A percentile compares a stretch with the other conserved stretches of the same genome.
These are phyloP conservation scores for Parsonsia alboflavescens DNA, from an alignment of 257 asterid genomes.

Conservation along the genomic window DNA sequence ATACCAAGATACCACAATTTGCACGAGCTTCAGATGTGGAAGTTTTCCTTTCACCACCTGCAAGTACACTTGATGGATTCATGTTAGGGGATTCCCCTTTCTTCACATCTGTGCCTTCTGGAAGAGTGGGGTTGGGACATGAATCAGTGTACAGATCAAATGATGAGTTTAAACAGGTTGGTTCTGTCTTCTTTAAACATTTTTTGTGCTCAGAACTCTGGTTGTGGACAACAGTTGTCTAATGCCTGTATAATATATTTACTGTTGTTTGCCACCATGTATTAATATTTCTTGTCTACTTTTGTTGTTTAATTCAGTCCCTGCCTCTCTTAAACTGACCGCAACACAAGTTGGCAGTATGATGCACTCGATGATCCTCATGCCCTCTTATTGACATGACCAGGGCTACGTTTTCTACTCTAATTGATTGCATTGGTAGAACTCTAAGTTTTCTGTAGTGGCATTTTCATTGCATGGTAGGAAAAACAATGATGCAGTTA, in stretches of 20 bases:
- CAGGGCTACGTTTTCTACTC: background rate
- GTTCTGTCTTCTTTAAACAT: slow-evolving; percentile 16
- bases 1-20: slow-evolving; percentile 94
- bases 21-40: slow-evolving; percentile 98
- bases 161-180: slow-evolving; percentile 93
- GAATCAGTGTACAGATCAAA: slow-evolving; percentile 89
- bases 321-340: background rate
- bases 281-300: background rate
- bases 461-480: background rate
- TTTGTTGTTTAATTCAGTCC: background rate
- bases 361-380: background rate
- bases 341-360: background rate
- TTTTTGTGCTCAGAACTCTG: background rate
- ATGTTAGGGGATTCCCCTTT: slow-evolving; percentile 97
- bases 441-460: background rate
- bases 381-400: background rate
- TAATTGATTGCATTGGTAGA: background rate
- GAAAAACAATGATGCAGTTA: background rate
- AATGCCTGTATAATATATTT: background rate
- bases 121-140: slow-evolving; percentile 87
- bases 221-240: background rate
- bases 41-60: slow-evolving; percentile 94
- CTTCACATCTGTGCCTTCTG: slow-evolving; percentile 98
- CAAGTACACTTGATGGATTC: slow-evolving; percentile 82
- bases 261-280: background rate